Conservation (phyloP, 305 asterid genomes). For the Rubia peregrina region DNA sequence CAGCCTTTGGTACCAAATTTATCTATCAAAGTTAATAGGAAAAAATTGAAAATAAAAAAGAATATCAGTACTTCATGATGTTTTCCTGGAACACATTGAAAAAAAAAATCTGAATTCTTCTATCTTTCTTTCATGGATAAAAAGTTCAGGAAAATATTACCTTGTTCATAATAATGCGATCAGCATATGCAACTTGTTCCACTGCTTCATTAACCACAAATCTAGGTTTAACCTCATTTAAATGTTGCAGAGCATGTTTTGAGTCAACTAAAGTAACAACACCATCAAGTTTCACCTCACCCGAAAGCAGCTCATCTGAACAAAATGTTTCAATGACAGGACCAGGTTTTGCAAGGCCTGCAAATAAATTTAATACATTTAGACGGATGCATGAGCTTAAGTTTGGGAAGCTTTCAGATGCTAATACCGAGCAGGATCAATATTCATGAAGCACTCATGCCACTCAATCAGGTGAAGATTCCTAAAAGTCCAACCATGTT, state of each 20-base stretch:
- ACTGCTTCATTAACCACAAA: slow-evolving; percentile 93
- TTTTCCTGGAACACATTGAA: slow-evolving; percentile 19
- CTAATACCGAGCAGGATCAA: neutral
- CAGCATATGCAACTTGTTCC: slow-evolving; percentile 97
- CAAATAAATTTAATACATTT: slow-evolving; percentile 14
- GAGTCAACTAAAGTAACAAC: slow-evolving; percentile 91
- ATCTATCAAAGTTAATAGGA: slow-evolving; percentile 41
- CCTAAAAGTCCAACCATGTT: neutral
- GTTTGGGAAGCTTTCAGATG: neutral
- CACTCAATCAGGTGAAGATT: neutral
- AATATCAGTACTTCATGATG: slow-evolving; percentile 10
- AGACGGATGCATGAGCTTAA: too few relatives aligned
- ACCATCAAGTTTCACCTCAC: slow-evolving; percentile 89
- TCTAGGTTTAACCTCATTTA: slow-evolving; percentile 85
- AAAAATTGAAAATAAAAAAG: slow-evolving; percentile 17
- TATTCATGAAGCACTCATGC: neutral
- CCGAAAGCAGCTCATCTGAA: slow-evolving; percentile 71
- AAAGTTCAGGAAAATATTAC: slow-evolving; percentile 22
- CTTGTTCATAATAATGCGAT: slow-evolving; percentile 85
- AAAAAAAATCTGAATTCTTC: neutral
- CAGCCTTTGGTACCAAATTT: slow-evolving; percentile 68
- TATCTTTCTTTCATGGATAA: neutral
- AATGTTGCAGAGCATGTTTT: slow-evolving; percentile 63
- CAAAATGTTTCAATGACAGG: slow-evolving; percentile 95
- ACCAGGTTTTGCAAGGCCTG: slow-evolving; percentile 98